Conservation (phyloP, 176 grass and related monocot species). For the Rhipidocladum racemiflorum region DNA sequence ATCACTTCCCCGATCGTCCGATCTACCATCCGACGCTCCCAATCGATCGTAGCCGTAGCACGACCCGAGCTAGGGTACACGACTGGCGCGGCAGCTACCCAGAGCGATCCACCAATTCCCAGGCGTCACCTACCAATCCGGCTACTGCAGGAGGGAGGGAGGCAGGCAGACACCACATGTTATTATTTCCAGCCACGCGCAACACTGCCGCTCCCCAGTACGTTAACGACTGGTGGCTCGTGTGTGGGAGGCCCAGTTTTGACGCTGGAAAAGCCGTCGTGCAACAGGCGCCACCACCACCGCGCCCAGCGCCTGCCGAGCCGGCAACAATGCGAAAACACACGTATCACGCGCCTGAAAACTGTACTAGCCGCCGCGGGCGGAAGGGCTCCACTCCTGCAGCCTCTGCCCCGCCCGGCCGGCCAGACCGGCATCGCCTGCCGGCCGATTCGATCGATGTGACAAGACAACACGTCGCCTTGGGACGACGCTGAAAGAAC, state of each 20-base stretch:
- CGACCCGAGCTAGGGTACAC: neutral
- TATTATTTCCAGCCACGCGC: neutral
- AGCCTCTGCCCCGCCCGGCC: neutral
- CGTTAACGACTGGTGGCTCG: neutral
- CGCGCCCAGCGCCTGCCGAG: neutral
- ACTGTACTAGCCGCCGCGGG: neutral
- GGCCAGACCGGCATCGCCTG: neutral
- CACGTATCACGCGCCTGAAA: neutral
- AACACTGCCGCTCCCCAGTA: neutral
- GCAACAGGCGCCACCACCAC: neutral
- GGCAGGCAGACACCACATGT: neutral
- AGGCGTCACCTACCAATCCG: neutral
- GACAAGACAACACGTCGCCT: conserved; percentile 30
- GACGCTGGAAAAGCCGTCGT: neutral
- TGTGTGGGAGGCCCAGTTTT: neutral
- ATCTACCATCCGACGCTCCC: neutral
- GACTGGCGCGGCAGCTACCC: neutral
- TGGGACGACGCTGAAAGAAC: neutral
- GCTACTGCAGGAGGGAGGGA: neutral
- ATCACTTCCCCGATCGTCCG: neutral
- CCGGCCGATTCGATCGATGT: neutral
- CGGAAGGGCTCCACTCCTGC: neutral
- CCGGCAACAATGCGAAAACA: neutral
- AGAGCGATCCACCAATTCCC: too few species aligned
- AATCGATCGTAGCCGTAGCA: neutral